phyloP scores from a whole-genome alignment of 2,329 filamentous ascomycete genomes.

The Botrytis fabae region DNA sequence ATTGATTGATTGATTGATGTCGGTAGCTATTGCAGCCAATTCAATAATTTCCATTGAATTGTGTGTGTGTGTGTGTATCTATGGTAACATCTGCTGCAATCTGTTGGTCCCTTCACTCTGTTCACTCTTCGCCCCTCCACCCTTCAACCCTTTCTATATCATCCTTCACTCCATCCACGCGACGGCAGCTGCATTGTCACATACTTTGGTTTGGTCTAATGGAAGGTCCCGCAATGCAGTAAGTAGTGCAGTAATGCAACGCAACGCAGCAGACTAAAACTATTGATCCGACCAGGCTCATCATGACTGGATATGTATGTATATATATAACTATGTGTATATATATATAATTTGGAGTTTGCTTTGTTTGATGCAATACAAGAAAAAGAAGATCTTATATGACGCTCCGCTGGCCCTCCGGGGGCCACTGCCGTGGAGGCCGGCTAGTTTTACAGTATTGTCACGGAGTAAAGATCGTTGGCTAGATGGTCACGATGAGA shows the following conservation, averaged over 20 bases:
- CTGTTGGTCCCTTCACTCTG: not conserved
- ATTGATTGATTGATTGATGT: not conserved
- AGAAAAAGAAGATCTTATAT: not conserved
- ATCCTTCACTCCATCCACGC: not conserved
- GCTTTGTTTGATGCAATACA: not conserved
- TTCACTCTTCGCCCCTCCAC: not conserved
- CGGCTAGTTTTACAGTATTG: not conserved
- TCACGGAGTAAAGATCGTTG: not conserved
- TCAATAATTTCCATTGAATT: not conserved
- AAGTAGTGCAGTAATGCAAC: not conserved
- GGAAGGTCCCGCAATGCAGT: not conserved
- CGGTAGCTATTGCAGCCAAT: not conserved
- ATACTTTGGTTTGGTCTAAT: not conserved
- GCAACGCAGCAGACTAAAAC: not conserved
- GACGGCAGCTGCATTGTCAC: not conserved
- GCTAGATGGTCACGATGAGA: not conserved
- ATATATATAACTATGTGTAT: too few species aligned
- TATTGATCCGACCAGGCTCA: not conserved
- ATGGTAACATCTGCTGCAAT: not conserved
- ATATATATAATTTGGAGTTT: not conserved
- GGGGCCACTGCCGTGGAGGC: constrained; percentile 6
- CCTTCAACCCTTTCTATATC: not conserved
- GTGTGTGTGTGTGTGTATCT: not conserved
- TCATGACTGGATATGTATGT: not conserved
- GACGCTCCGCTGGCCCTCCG: constrained; percentile 5